Percentiles rank a stretch among this genome's conserved stretches.
Evolutionary conservation across 1,284 basidiomycete species (phyloP).

Genomic region (Coniophora puteana): DNA sequence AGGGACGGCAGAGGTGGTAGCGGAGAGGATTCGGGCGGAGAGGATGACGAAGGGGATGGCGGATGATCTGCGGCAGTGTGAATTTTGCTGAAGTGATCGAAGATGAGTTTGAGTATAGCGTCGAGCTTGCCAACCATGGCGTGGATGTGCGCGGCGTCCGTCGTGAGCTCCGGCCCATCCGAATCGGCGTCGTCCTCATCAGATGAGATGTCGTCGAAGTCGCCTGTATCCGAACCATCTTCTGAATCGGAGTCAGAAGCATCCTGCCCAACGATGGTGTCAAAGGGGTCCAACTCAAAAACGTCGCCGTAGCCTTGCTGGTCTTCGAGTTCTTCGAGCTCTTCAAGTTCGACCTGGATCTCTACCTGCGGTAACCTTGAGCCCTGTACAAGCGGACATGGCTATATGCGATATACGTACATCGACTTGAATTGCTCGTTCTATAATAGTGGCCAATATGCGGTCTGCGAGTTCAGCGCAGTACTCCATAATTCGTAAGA

Average conservation of each 20-base stretch:
- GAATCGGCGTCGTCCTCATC: constrained; percentile 59
- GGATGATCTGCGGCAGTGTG: constrained; percentile 26
- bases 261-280: constrained; percentile 74
- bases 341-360: constrained; percentile 94
- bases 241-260: constrained; percentile 55
- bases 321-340: constrained; percentile 71
- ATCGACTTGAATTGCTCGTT: constrained; percentile 93
- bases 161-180: constrained; percentile 40
- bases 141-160: constrained; percentile 68
- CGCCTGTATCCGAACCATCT: constrained; percentile 48
- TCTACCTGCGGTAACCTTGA: constrained; percentile 66
- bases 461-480: constrained; percentile 88
- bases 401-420: constrained; percentile 46
- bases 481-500: constrained; percentile 83
- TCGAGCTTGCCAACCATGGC: constrained; percentile 92
- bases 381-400: background rate
- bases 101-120: constrained; percentile 79
- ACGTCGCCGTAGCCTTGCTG: constrained; percentile 61
- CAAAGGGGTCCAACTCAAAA: constrained; percentile 82
- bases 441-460: constrained; percentile 83
- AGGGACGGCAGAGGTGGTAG: constrained; percentile 26
- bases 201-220: constrained; percentile 58
- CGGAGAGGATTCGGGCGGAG: constrained; percentile 13
- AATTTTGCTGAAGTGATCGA: constrained; percentile 73
- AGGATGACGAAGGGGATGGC: constrained; percentile 10